Evolutionary conservation across 1,139 yeast species (phyloP).

Genomic region (Candida anutae): DNA sequence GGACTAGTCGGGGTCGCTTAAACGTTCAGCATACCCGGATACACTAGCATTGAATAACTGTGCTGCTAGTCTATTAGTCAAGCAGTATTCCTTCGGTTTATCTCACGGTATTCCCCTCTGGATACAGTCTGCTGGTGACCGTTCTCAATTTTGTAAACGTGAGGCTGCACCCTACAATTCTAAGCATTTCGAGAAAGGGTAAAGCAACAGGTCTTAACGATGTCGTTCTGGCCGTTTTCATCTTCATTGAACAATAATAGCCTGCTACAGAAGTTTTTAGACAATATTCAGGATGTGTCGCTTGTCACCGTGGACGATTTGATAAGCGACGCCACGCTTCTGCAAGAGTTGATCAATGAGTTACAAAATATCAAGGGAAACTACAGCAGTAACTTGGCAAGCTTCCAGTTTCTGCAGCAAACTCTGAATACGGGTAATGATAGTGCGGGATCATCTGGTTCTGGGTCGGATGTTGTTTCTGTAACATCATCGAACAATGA

Average conservation of each 20-base stretch:
- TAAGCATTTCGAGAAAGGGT: no score
- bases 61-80: no score
- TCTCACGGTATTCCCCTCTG: no score
- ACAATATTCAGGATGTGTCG: conserved; percentile 28
- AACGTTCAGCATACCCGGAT: no score
- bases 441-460: conserved; percentile 2
- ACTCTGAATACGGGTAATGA: conserved; percentile 1
- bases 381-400: conserved; percentile 18
- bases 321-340: conserved; percentile 25
- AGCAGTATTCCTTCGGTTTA: no score
- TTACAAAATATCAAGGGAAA: conserved; percentile 33
- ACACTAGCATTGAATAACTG: no score
- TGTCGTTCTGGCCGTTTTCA: conserved; percentile 47
- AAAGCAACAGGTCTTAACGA: no score
- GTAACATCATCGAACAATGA: conserved; percentile 32
- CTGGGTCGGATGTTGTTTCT: conserved; percentile 24
- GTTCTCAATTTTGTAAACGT: no score
- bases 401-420: conserved; percentile 28
- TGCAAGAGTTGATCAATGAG: conserved; percentile 35
- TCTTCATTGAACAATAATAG: conserved; percentile 32
- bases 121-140: no score
- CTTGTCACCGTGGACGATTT: conserved; percentile 28
- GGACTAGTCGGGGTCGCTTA: no score
- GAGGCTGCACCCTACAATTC: no score
- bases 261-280: conserved; percentile 37